phyloP scores from a whole-genome alignment of 768 basidiomycete genomes.

The Mycena haematopus region DNA sequence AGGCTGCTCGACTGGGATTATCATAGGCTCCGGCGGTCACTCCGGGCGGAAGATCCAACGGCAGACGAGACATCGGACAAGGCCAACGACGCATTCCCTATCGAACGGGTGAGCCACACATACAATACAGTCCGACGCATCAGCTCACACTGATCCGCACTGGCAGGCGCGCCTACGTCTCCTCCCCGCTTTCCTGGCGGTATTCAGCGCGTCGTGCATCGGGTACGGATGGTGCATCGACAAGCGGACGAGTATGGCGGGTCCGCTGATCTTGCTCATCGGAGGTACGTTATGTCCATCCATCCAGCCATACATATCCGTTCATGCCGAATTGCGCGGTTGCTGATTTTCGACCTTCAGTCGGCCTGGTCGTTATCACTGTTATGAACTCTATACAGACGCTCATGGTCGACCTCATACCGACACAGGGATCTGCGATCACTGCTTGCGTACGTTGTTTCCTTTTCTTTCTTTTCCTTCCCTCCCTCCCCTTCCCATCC shows the following conservation, averaged over 20 bases:
- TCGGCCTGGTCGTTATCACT: slow-evolving; percentile 52
- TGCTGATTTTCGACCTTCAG: slow-evolving; percentile 43
- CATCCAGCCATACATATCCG: too few species aligned
- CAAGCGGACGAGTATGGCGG: slow-evolving; percentile 53
- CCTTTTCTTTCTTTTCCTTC: background rate
- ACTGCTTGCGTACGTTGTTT: slow-evolving; percentile 74
- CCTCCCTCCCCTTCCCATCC: background rate
- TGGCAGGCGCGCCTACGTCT: slow-evolving; percentile 58
- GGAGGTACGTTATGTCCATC: slow-evolving; percentile 17
- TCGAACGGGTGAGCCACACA: slow-evolving; percentile 50
- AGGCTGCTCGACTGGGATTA: slow-evolving; percentile 28
- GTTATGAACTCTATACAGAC: slow-evolving; percentile 67
- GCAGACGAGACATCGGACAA: background rate
- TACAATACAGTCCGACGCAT: background rate
- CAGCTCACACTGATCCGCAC: slow-evolving; percentile 27
- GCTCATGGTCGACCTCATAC: slow-evolving; percentile 69
- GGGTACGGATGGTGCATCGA: slow-evolving; percentile 71
- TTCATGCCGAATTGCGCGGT: background rate
- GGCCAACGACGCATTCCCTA: slow-evolving; percentile 55
- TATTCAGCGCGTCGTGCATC: slow-evolving; percentile 49
- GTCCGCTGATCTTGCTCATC: slow-evolving; percentile 56
- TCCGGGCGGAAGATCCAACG: background rate
- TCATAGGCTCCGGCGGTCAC: slow-evolving; percentile 3
- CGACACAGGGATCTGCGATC: slow-evolving; percentile 66
- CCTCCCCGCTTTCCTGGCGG: slow-evolving; percentile 47